Conservation (phyloP, 2,329 filamentous ascomycete species). For the Colletotrichum somersetense region DNA sequence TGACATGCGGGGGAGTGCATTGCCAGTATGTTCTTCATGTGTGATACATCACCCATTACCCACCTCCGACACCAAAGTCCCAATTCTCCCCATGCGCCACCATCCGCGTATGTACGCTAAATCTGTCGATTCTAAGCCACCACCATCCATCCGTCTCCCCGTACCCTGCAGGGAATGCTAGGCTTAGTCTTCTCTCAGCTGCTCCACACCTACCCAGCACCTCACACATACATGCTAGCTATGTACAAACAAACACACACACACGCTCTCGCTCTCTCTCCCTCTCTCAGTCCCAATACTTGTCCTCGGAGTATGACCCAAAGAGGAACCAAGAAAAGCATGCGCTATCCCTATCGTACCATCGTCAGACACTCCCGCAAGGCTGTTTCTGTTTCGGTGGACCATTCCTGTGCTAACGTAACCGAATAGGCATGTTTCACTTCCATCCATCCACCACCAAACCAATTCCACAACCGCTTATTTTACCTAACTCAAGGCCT, state of each 20-base stretch:
- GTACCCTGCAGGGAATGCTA: conserved; percentile 14
- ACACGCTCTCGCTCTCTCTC: background rate
- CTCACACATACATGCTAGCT: background rate
- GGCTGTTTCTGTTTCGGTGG: conserved; percentile 23
- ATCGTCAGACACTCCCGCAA: conserved; percentile 19
- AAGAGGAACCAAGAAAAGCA: conserved; percentile 1
- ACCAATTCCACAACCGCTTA: background rate
- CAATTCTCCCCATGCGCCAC: conserved; percentile 1
- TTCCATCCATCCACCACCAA: background rate
- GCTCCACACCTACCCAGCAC: background rate
- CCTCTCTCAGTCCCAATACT: background rate
- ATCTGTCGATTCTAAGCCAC: conserved; percentile 38
- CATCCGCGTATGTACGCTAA: conserved; percentile 22
- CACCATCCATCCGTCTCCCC: conserved; percentile 25
- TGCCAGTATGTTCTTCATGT: background rate
- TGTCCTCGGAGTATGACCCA: background rate
- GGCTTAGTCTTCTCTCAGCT: background rate
- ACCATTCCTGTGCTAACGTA: background rate
- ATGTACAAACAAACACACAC: too few species aligned
- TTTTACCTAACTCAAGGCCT: conserved; percentile 7
- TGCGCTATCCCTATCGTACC: conserved; percentile 15
- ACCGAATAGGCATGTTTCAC: conserved; percentile 3
- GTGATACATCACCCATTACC: background rate
- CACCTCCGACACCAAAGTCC: background rate
- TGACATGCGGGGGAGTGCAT: background rate